Base-by-base conservation (phyloP, 73 alveolate species). In the Halteria grandinella region DNA sequence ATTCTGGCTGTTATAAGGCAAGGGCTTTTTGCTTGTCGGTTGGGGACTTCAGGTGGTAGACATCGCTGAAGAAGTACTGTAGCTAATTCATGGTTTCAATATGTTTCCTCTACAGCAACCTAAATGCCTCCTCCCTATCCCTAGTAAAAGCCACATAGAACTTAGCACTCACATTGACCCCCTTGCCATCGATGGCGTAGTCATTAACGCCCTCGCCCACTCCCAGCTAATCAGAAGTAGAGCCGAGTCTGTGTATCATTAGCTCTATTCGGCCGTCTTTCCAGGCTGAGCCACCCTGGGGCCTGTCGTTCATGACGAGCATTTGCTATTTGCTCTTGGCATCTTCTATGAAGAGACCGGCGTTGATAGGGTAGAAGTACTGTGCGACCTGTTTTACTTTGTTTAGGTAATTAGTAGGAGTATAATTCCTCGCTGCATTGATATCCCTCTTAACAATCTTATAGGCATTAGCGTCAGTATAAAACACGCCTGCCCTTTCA, bases 381-480 rank as follows among this genome's bases (percentile, higher is more conserved):
- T n/a, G n/a, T n/a, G n/a, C n/a, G n/a, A n/a, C n/a, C n/a, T n/a
- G n/a, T n/a, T n/a, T n/a, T n/a, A n/a, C n/a, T n/a, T n/a, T n/a
- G n/a, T n/a, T n/a, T n/a, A n/a, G n/a, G n/a, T n/a, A n/a, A n/a
- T n/a, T n/a, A n/a, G n/a, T n/a, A n/a, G n/a, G n/a, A n/a, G n/a
- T n/a, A n/a, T n/a, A n/a, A n/a, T n/a, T n/a, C n/a, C n/a, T n/a
- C n/a, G n/a, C n/a, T n/a, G n/a, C n/a, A n/a, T n/a, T n/a, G n/a
- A n/a, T n/a, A n/a, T 39, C 39, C 45, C 94, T 85, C 49, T 55
- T 43, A 44, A 74, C 51, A 20, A 79, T 27, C 37, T 85, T 74
- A 7, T 59, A 21, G 8, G 89, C 88, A 69, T 78, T 85, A 4
- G 83, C 71, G 51, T 85, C 94, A 18, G 94, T 85, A 62, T 43